A percentile compares a stretch with the other conserved stretches of the same genome.
Conservation (phyloP, 495 filamentous ascomycete species). For the Xylaria scruposa region DNA sequence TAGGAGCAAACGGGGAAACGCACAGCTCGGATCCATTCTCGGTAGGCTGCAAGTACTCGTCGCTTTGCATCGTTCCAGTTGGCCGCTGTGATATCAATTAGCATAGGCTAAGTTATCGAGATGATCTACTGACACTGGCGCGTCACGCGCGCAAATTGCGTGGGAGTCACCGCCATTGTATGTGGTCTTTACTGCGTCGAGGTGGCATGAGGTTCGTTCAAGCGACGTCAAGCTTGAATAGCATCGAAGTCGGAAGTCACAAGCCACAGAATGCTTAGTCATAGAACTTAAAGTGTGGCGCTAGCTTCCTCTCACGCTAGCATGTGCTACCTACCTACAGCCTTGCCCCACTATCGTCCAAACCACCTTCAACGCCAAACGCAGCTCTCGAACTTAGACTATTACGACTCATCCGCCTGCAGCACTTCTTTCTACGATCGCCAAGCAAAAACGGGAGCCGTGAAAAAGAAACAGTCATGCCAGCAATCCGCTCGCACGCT, state of each 20-base stretch:
- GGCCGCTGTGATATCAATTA: slow-evolving; percentile 62
- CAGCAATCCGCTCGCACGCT: slow-evolving; percentile 73
- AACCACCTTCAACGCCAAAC: slow-evolving; percentile 18
- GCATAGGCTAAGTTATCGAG: background rate
- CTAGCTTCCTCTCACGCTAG: background rate
- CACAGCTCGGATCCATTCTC: slow-evolving; percentile 94
- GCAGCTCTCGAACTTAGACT: background rate
- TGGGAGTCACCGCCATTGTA: slow-evolving; percentile 78
- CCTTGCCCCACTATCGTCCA: slow-evolving; percentile 24
- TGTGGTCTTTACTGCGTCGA: slow-evolving; percentile 30
- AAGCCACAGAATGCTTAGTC: slow-evolving; percentile 32
- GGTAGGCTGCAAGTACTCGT: slow-evolving; percentile 84
- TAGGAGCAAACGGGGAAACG: slow-evolving; percentile 47
- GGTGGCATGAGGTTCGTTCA: slow-evolving; percentile 35
- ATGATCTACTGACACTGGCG: slow-evolving; percentile 75
- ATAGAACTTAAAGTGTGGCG: background rate
- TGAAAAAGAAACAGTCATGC: slow-evolving; percentile 64
- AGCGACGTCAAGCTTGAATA: slow-evolving; percentile 30
- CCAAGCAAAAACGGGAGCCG: background rate
- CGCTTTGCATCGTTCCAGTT: slow-evolving; percentile 85
- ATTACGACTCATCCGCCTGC: background rate
- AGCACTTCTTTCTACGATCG: background rate
- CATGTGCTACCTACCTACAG: background rate
- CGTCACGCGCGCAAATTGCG: slow-evolving; percentile 87
- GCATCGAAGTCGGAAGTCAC: slow-evolving; percentile 15